These are phyloP conservation scores for Serendipita sp. DNA, from an alignment of 768 basidiomycete species.

Conservation along the genomic window DNA sequence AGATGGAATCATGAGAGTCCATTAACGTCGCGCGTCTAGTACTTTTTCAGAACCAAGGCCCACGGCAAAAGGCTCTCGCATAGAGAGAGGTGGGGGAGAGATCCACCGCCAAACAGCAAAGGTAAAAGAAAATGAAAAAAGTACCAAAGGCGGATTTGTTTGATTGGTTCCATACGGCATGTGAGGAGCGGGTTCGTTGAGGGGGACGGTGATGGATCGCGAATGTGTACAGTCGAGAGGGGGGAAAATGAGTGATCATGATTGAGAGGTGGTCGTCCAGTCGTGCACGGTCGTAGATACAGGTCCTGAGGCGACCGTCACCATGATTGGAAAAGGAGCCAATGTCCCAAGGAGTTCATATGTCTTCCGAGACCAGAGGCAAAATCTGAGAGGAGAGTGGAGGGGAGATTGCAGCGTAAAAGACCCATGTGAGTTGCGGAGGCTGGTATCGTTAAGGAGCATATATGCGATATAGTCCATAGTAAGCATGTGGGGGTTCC, in stretches of 20 bases:
- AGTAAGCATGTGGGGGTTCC: too few species aligned
- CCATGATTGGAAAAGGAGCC: background rate
- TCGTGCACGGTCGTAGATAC: background rate
- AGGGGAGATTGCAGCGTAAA: too few species aligned
- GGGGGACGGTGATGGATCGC: background rate
- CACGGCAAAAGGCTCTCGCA: background rate
- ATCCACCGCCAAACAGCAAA: background rate
- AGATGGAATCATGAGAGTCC: slow-evolving; percentile 4
- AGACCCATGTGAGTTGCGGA: too few species aligned
- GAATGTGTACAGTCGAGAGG: background rate
- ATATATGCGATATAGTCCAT: too few species aligned
- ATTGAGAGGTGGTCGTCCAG: background rate
- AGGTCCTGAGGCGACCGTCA: background rate
- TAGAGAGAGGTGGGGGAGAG: background rate
- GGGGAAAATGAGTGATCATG: background rate
- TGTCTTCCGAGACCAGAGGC: background rate
- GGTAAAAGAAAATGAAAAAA: too few species aligned
- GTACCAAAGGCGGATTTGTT: background rate
- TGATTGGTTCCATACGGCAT: slow-evolving; percentile 3
- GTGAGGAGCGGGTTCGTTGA: background rate
- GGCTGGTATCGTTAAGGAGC: too few species aligned
- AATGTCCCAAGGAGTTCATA: background rate
- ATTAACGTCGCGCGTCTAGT: slow-evolving; percentile 6
- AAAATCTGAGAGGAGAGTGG: background rate
- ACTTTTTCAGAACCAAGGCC: background rate